These are phyloP conservation scores for Neonectria punicea DNA, from an alignment of 2,329 filamentous ascomycete species.

Conservation along the genomic window DNA sequence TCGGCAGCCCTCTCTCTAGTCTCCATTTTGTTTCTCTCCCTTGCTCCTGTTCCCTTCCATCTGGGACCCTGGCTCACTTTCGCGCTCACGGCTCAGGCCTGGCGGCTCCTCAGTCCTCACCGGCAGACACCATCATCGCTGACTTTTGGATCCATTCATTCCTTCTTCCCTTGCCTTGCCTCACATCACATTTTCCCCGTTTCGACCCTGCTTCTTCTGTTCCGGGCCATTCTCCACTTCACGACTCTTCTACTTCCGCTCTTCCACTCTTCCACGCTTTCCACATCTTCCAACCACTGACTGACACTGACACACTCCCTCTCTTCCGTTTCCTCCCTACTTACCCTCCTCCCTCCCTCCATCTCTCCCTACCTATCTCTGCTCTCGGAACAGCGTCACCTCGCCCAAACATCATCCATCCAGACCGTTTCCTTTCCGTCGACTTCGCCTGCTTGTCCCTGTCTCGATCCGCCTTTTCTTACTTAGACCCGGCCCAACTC, in stretches of 20 bases:
- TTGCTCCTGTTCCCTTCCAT: slow-evolving; percentile 7
- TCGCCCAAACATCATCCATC: not conserved
- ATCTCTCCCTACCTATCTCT: not conserved
- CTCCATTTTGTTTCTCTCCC: slow-evolving; percentile 14
- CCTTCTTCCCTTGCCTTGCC: slow-evolving; percentile 11
- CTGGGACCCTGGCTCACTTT: slow-evolving; percentile 23
- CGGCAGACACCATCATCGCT: not conserved
- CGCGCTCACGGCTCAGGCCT: slow-evolving; percentile 15
- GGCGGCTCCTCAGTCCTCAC: not conserved
- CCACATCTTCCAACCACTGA: not conserved
- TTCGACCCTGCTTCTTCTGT: not conserved
- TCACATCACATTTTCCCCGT: not conserved
- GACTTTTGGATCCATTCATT: slow-evolving; percentile 2
- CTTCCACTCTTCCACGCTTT: not conserved
- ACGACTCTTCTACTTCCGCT: not conserved
- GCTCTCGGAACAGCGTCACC: not conserved
- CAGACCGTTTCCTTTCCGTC: not conserved
- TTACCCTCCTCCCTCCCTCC: too few species aligned
- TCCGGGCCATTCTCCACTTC: not conserved
- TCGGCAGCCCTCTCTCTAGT: not conserved
- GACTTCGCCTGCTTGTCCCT: not conserved
- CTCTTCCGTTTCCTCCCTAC: not conserved
- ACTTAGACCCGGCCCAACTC: slow-evolving; percentile 5
- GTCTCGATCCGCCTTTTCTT: slow-evolving; percentile 4
- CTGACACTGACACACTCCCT: not conserved